phyloP scores from a whole-genome alignment of 176 grass and related monocot species.

The Rhynchospora pubera region DNA sequence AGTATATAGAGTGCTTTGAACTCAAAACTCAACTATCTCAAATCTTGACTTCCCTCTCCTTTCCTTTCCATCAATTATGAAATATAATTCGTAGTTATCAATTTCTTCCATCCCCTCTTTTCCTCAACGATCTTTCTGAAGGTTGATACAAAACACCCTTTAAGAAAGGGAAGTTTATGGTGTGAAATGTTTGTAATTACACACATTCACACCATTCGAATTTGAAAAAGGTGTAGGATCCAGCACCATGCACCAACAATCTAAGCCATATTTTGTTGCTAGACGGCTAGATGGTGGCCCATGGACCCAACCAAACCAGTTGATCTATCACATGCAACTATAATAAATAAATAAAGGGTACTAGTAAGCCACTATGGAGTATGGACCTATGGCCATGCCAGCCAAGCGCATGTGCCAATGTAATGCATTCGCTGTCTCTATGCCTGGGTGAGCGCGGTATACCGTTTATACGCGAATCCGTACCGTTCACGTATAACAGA shows the following conservation, averaged over 20 bases:
- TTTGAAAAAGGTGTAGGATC: not conserved
- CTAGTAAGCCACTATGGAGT: not conserved
- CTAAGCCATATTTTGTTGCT: not conserved
- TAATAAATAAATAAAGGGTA: not conserved
- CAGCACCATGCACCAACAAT: not conserved
- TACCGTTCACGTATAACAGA: too few species aligned
- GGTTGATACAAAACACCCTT: too few species aligned
- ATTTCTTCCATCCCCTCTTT: too few species aligned
- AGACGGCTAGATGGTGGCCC: not conserved
- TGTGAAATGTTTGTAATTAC: not conserved
- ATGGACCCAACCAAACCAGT: not conserved
- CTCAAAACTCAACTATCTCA: too few species aligned
- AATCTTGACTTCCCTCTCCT: too few species aligned
- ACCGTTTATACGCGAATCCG: too few species aligned
- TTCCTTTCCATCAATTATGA: too few species aligned
- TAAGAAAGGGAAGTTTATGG: too few species aligned
- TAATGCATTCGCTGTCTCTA: not conserved
- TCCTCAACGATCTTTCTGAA: too few species aligned
- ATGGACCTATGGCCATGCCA: not conserved
- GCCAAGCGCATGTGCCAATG: conserved; percentile 3
- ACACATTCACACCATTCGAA: not conserved
- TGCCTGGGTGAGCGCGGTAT: too few species aligned
- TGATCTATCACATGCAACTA: not conserved
- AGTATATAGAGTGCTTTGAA: too few species aligned
- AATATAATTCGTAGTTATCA: too few species aligned